Conservation (phyloP, 208 protist species). For the Acanthamoeba sp. region DNA sequence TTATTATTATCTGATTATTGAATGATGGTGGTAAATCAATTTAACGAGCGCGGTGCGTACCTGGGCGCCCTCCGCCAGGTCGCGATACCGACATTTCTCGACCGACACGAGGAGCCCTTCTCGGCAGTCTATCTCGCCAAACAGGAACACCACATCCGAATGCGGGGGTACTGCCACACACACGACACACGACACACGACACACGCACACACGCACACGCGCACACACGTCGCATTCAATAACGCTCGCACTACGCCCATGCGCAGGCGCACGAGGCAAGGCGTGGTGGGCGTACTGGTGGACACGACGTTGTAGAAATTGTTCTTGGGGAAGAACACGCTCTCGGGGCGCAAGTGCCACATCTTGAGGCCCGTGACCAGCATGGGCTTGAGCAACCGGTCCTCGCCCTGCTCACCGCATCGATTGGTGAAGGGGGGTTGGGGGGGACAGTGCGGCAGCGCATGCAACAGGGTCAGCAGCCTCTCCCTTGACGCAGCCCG, state of each 20-base stretch:
- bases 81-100: constrained; percentile 82
- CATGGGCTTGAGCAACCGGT: constrained; percentile 81
- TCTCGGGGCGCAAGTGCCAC: constrained; percentile 87
- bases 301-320: constrained; percentile 85
- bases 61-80: not conserved
- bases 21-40: not conserved
- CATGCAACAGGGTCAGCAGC: too few species aligned
- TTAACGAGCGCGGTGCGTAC: too few species aligned
- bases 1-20: too few species aligned
- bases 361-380: constrained; percentile 90
- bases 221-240: too few species aligned
- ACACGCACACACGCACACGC: not conserved
- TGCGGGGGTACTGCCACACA: not conserved
- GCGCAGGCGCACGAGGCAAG: too few species aligned
- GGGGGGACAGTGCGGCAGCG: too few species aligned
- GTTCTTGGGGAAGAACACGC: constrained; percentile 87
- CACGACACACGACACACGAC: not conserved
- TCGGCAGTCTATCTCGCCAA: constrained; percentile 91
- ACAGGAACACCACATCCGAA: constrained; percentile 83
- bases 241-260: too few species aligned
- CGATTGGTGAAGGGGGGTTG: not conserved
- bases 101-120: constrained; percentile 87
- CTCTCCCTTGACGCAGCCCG: too few species aligned
- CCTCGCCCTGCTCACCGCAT: constrained; percentile 42
- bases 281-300: constrained; percentile 74